Conservation (phyloP, 208 protist genomes). For the Trypanosoma cruzi region DNA sequence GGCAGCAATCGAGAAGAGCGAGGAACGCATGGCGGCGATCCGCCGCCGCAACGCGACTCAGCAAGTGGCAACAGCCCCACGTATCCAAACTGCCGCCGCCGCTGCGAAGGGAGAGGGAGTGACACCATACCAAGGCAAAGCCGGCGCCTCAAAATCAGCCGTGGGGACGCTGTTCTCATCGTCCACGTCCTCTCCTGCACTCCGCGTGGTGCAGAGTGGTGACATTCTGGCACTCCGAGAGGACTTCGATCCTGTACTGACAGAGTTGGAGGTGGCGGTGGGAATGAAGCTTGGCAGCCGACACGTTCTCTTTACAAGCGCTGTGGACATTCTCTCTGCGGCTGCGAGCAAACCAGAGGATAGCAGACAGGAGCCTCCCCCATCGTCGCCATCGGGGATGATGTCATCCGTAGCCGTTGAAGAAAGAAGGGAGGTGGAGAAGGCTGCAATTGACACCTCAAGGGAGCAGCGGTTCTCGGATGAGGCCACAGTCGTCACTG, state of each 20-base stretch:
- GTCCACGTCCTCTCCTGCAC: constrained; percentile 10
- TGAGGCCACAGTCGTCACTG: neutral
- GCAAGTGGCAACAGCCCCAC: neutral
- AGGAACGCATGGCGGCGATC: constrained; percentile 57
- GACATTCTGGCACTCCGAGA: constrained; percentile 77
- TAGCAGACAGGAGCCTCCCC: neutral
- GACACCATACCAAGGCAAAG: too few relatives aligned
- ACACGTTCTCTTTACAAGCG: constrained; percentile 82
- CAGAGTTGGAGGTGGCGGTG: constrained; percentile 71
- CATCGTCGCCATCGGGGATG: neutral
- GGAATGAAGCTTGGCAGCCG: constrained; percentile 86
- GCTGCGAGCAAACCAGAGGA: neutral
- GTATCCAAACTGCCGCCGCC: neutral
- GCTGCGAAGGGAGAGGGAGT: neutral
- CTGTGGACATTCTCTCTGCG: constrained; percentile 55
- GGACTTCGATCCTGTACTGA: constrained; percentile 82
- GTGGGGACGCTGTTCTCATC: constrained; percentile 18
- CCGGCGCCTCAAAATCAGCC: neutral
- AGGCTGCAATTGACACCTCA: neutral
- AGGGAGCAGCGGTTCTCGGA: neutral
- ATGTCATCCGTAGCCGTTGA: constrained; percentile 5
- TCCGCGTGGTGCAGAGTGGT: constrained; percentile 63
- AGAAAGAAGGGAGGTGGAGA: neutral
- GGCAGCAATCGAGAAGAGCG: constrained; percentile 55
- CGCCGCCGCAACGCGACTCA: constrained; percentile 34